Evolutionary conservation across 2,329 filamentous ascomycete genomes (phyloP).

Genomic region (Karstenula rhodostoma): DNA sequence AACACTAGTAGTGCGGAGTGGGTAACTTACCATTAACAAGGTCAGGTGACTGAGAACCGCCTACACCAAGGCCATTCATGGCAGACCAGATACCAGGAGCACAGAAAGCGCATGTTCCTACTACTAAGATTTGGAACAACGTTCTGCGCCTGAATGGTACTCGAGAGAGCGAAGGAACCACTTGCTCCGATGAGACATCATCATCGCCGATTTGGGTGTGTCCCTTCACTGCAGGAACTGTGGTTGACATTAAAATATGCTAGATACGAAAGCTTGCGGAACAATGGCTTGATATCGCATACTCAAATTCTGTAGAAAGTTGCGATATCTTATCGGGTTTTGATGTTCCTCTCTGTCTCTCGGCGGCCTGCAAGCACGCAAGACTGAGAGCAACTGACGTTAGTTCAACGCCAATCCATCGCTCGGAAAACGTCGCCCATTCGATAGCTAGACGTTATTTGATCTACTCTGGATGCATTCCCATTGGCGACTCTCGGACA

Average conservation of each 20-base stretch:
- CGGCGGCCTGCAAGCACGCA: not conserved
- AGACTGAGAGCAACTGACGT: not conserved
- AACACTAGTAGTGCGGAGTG: not conserved
- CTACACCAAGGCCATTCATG: slow-evolving; percentile 28
- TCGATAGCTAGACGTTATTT: not conserved
- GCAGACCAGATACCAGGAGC: slow-evolving; percentile 28
- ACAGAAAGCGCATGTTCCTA: slow-evolving; percentile 24
- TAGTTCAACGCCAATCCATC: not conserved
- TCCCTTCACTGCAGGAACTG: not conserved
- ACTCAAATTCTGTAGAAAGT: not conserved
- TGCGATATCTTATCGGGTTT: not conserved
- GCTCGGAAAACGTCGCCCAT: not conserved
- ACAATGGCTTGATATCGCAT: not conserved
- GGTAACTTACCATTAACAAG: slow-evolving; percentile 19
- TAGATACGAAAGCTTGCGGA: not conserved
- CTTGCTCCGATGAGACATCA: not conserved
- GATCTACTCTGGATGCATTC: not conserved
- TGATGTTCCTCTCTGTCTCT: not conserved
- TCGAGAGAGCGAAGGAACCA: not conserved
- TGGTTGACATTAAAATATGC: not conserved
- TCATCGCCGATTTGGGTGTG: not conserved
- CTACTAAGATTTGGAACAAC: slow-evolving; percentile 25
- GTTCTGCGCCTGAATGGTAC: slow-evolving; percentile 15
- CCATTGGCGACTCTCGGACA: not conserved
- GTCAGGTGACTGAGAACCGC: slow-evolving; percentile 25